A percentile compares a stretch with the other conserved stretches of the same genome.
Evolutionary conservation across 1,139 yeast species (phyloP).

Genomic region (Magnusiomyces paraingens): DNA sequence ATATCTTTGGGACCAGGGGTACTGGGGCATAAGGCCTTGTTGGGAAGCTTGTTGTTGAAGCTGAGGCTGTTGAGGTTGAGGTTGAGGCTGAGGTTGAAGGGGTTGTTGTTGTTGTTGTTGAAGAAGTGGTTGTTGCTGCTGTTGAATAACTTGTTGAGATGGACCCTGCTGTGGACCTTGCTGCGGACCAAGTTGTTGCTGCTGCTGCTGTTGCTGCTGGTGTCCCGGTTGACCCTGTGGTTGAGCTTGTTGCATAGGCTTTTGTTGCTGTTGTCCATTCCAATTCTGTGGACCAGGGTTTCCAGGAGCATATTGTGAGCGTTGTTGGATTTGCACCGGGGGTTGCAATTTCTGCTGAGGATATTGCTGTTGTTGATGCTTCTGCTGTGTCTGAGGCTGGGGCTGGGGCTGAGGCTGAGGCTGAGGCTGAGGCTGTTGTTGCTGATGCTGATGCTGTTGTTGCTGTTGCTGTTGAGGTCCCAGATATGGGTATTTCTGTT

Average conservation of each 20-base stretch:
- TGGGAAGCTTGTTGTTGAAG: slow-evolving; percentile 6
- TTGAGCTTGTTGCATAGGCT: background rate
- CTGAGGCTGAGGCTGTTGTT: background rate
- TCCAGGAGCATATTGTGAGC: no score
- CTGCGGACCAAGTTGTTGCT: background rate
- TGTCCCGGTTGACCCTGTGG: slow-evolving; percentile 6
- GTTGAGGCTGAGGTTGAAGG: slow-evolving; percentile 2
- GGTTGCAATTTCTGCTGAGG: no score
- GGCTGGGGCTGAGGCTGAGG: background rate
- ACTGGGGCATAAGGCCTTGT: slow-evolving; percentile 28
- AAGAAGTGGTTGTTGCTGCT: slow-evolving; percentile 1
- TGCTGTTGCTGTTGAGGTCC: background rate
- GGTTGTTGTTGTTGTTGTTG: slow-evolving; percentile 1
- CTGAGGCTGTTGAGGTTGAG: slow-evolving; percentile 4
- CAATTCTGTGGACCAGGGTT: no score
- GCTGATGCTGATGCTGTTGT: background rate
- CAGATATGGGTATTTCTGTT: background rate
- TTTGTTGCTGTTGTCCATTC: background rate
- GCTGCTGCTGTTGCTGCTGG: background rate
- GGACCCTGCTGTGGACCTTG: slow-evolving; percentile 1
- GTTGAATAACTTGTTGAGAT: no score
- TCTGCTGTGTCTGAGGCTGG: background rate
- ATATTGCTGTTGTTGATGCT: background rate
- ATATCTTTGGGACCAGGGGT: slow-evolving; percentile 74
- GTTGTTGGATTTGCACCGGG: no score